A percentile compares a stretch with the other conserved stretches of the same genome.
Conservation (phyloP, 352 stramenopile genomes). For the Phytophthora capsici region DNA sequence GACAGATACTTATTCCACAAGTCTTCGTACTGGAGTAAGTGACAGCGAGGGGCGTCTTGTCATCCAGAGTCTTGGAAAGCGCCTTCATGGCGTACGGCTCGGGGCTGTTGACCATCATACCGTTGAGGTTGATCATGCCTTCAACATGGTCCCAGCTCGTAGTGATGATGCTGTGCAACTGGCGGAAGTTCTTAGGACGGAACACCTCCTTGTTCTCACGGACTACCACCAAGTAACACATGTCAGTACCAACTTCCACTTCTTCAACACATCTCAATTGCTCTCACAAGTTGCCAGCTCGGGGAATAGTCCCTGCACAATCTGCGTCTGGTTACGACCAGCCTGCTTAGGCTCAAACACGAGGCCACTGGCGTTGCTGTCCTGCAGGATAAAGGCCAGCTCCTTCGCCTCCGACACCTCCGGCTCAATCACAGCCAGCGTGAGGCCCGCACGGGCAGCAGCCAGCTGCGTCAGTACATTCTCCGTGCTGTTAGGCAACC, state of each 20-base stretch:
- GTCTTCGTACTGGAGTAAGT: conserved; percentile 74
- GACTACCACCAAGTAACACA: conserved; percentile 8
- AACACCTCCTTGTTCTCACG: conserved; percentile 64
- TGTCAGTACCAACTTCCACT: background rate
- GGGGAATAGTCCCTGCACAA: conserved; percentile 78
- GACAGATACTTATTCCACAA: background rate
- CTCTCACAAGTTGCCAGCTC: conserved; percentile 77
- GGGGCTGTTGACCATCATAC: conserved; percentile 84
- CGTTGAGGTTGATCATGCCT: conserved; percentile 77
- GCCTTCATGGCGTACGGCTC: conserved; percentile 68
- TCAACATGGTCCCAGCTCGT: conserved; percentile 77
- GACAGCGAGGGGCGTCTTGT: conserved; percentile 77
- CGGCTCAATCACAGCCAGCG: conserved; percentile 81
- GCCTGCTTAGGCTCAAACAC: conserved; percentile 87
- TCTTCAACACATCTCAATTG: background rate
- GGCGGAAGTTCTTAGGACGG: conserved; percentile 80
- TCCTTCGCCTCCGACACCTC: conserved; percentile 76
- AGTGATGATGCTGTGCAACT: conserved; percentile 87
- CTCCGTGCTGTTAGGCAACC: conserved; percentile 86
- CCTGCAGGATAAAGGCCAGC: conserved; percentile 82
- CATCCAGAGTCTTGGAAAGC: conserved; percentile 66
- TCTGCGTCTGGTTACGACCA: conserved; percentile 72
- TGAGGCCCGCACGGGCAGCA: conserved; percentile 84
- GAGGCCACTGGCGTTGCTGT: conserved; percentile 79
- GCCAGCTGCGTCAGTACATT: conserved; percentile 86